Conservation (phyloP, 225 moss, liverwort and hornwort species). For the Ulota crispa region DNA sequence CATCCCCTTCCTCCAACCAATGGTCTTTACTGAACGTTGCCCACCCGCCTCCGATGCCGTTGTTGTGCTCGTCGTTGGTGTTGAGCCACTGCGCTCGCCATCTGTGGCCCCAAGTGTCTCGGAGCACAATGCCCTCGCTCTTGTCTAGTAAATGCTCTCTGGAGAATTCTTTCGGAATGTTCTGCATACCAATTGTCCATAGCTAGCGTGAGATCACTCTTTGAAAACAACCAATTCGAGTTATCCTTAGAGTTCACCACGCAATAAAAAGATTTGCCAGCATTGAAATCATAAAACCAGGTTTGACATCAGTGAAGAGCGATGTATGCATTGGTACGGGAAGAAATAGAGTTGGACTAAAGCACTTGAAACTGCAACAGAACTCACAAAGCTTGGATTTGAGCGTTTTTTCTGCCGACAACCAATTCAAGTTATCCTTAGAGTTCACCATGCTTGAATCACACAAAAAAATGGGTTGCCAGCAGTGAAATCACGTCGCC, state of each 20-base stretch:
- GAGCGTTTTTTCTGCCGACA: neutral
- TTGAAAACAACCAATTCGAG: neutral
- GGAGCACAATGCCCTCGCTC: slow-evolving; percentile 8
- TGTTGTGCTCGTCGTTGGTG: neutral
- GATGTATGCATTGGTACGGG: neutral
- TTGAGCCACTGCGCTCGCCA: slow-evolving; percentile 30
- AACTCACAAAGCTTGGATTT: neutral
- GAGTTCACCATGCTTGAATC: neutral
- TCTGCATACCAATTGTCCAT: slow-evolving; percentile 20
- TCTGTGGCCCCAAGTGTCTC: slow-evolving; percentile 12
- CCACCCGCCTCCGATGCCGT: slow-evolving; percentile 31
- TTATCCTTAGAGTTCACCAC: neutral
- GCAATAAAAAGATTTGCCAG: too few species aligned
- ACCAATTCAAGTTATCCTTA: neutral
- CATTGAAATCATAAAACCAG: neutral
- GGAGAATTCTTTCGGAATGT: slow-evolving; percentile 29
- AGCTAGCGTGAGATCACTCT: neutral
- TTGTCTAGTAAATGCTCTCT: slow-evolving; percentile 12
- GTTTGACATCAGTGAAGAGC: neutral
- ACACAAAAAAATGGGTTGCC: too few species aligned
- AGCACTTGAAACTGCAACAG: neutral
- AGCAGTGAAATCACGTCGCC: neutral
- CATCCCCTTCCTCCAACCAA: slow-evolving; percentile 44
- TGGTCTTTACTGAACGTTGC: slow-evolving; percentile 43
- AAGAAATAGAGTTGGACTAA: neutral